These are phyloP conservation scores for Singerocomus rubriflavus DNA, from an alignment of 1,284 basidiomycete species.

Conservation along the genomic window DNA sequence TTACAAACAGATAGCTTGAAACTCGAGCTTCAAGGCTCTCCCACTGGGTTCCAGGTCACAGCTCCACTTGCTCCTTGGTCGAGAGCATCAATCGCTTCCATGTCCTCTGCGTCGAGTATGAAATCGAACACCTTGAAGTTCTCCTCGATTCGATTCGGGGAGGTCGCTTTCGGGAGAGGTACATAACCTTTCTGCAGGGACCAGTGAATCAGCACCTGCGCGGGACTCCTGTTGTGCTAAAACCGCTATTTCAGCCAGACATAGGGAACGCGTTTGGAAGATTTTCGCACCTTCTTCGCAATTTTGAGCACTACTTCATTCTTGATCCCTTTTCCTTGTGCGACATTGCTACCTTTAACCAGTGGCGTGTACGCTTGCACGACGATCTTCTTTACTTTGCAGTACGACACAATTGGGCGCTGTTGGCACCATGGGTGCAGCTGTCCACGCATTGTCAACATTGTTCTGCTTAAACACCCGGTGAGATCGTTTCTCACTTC, in stretches of 20 bases:
- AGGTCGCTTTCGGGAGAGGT: conserved; percentile 42
- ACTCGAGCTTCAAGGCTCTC: conserved; percentile 10
- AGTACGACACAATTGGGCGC: conserved; percentile 48
- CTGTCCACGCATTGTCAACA: conserved; percentile 20
- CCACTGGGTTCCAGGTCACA: conserved; percentile 40
- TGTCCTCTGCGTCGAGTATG: conserved; percentile 36
- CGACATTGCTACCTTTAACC: conserved; percentile 34
- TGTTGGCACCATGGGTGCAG: conserved; percentile 59
- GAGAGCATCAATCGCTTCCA: conserved; percentile 36
- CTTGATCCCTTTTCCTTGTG: conserved; percentile 32
- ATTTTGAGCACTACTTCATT: conserved; percentile 37
- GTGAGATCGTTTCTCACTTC: conserved; percentile 30
- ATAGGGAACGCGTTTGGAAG: background rate
- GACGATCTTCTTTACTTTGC: conserved; percentile 43
- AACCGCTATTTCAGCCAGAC: conserved; percentile 3
- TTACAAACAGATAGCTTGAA: no score
- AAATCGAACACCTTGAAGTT: conserved; percentile 44
- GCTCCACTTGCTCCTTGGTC: conserved; percentile 37
- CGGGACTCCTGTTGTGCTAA: conserved; percentile 40
- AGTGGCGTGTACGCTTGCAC: conserved; percentile 54
- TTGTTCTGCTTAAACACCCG: background rate
- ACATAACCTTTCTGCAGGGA: conserved; percentile 56
- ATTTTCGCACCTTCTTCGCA: conserved; percentile 35
- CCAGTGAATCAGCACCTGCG: conserved; percentile 69
- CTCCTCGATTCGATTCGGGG: conserved; percentile 36